These are phyloP conservation scores for Schwanniomyces polymorphus DNA, from an alignment of 805 yeast species.

Conservation along the genomic window DNA sequence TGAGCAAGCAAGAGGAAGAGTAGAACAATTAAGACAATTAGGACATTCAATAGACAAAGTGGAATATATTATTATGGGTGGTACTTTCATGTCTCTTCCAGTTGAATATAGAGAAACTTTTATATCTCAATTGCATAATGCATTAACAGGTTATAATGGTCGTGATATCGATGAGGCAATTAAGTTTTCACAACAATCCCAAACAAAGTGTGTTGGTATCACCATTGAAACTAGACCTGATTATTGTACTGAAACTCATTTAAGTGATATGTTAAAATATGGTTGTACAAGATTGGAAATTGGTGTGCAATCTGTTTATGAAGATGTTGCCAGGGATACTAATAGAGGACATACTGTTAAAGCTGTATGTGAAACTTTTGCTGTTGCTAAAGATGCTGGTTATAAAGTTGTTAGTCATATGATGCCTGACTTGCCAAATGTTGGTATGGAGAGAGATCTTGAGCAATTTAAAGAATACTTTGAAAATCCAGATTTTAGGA, in stretches of 20 bases:
- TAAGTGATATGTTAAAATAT: conserved; percentile 92
- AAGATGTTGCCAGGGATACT: conserved; percentile 97
- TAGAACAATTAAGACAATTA: conserved; percentile 90
- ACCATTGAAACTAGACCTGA: conserved; percentile 98
- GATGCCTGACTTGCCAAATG: conserved; percentile 99
- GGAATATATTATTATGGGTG: conserved; percentile 98
- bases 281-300: conserved; percentile 97
- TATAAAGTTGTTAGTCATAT: conserved; percentile 96
- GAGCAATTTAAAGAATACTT: conserved; percentile 96
- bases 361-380: conserved; percentile 94
- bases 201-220: conserved; percentile 96
- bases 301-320: conserved; percentile 96
- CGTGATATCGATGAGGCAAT: conserved; percentile 88
- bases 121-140: conserved; percentile 89
- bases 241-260: conserved; percentile 93
- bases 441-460: conserved; percentile 96
- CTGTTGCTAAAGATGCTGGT: conserved; percentile 96
- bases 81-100: conserved; percentile 96
- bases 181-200: conserved; percentile 85
- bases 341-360: conserved; percentile 97
- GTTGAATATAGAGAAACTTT: conserved; percentile 86
- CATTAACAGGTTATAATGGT: conserved; percentile 90
- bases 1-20: conserved; percentile 97
- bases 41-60: conserved; percentile 98
- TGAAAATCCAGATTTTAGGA: conserved; percentile 94